Base-by-base conservation (phyloP, 768 basidiomycete genomes). In the Leccinum olivaceopallidum region DNA sequence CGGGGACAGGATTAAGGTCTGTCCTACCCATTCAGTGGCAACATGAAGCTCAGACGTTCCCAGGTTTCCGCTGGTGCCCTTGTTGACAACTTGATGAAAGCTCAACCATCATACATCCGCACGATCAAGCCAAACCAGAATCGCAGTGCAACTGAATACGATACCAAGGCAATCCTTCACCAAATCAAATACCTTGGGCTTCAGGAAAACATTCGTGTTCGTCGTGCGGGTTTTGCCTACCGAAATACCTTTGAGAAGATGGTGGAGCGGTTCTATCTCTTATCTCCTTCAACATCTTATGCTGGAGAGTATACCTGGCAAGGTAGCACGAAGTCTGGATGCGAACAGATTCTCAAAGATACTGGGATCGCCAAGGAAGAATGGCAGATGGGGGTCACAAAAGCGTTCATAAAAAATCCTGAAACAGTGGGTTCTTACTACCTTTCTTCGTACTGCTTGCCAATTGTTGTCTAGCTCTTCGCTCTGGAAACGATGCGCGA, bases 91-190 rank as follows among this genome's bases (percentile, higher is more conserved):
- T 80, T 99, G 63, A 98, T 98, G 96, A 90, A 89, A 69, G 92
- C 94, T 30, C 95, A 92, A 71, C 97, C 97, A 2, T 94, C 94
- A 24, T 99, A 99, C 76, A 99, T 99, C 64, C 92, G 97, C 58
- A 99, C 97, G 5, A 98, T 99, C 79, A 99, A 99, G 76, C 94
- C 97, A 13, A 99, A 99, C 73, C 91, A 97, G 79, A 96, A 99
- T 72, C 88, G 95, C 51, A 95, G 94, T 64, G 73, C 88, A 12
- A 83, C 87, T 10, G 97, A 99, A 77, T 98, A 96, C 71, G 95
- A 99, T 69, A 80, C 81, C 49, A 98, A 98, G 73, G 95, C 94
- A 13, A 92, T 99, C 61, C 80, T 99, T 48, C 97, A 99, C 78
- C 97, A 99, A 76, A 94, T 99, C 80, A 98, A 99, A 75, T 99